Evolutionary conservation across 192 early-diverging fungal species (phyloP).

Genomic region (Coemansia sp.): DNA sequence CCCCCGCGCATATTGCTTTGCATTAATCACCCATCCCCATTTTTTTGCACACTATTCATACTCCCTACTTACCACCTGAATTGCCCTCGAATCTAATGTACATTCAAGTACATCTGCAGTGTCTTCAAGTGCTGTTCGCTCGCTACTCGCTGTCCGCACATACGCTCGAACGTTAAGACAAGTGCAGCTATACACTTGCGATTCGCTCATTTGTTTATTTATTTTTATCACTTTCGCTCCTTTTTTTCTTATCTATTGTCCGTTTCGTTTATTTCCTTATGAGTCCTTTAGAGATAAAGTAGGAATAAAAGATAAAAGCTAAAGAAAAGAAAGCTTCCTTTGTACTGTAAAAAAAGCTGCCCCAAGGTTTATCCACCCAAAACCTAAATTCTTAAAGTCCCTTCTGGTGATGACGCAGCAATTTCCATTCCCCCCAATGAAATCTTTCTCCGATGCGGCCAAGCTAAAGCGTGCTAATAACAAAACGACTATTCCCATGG

Average conservation of each 20-base stretch:
- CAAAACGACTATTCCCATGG: no score
- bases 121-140: slow-evolving; percentile 36
- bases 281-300: neutral
- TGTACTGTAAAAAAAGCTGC: no score
- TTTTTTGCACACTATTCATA: neutral
- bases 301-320: slow-evolving; percentile 14
- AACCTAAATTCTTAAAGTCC: no score
- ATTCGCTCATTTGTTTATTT: slow-evolving; percentile 8
- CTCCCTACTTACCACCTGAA: slow-evolving; percentile 38
- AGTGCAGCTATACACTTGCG: slow-evolving; percentile 20
- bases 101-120: slow-evolving; percentile 42
- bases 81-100: slow-evolving; percentile 24
- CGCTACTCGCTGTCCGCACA: slow-evolving; percentile 16
- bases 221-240: neutral
- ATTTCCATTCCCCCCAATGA: no score
- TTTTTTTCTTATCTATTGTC: slow-evolving; percentile 5
- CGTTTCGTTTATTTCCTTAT: slow-evolving; percentile 1
- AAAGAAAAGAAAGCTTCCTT: slow-evolving; percentile 4
- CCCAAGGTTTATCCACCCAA: no score
- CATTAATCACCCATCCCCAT: slow-evolving; percentile 1
- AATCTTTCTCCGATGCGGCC: no score
- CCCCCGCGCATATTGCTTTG: neutral
- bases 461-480: no score
- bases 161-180: slow-evolving; percentile 45
- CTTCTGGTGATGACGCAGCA: neutral